Base-by-base conservation (phyloP, 2,329 filamentous ascomycete genomes). In the Hymenoscyphus linearis region DNA sequence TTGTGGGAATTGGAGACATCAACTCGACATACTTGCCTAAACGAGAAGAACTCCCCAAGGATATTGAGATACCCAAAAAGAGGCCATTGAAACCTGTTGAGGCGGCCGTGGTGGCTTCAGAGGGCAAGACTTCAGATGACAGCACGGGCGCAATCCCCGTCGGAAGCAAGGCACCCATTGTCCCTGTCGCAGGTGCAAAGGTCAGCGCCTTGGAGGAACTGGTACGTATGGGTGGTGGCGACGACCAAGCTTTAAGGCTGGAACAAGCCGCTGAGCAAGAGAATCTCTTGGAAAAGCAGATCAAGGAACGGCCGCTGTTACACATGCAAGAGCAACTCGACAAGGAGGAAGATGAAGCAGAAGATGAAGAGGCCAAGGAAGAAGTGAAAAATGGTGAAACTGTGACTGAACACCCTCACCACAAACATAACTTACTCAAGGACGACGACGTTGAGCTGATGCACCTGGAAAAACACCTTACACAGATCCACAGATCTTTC, bases 1-100 rank as follows among this genome's bases (percentile, higher is more conserved):
- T 98, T 77, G 91, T 96, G 61, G 95, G 95, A 16, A 96, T 97
- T 65, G 95, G 95, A 64, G 95, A 99, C 75, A 99, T 99, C 79
- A 99, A 99, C 78, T 96, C 93, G 13, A 96, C 91, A 72, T 99
- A 98, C 72, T 76, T 99, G 58, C 95, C 95, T 0, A 96, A 96
- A 74, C 86, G 82, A 62, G 76, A 83, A 68, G 80, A 87, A 69
- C 74, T 83, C 27, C 67, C 70, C 2, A 71, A 70, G 55, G 56
- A 66, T 54, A 55, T 59, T 16, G 64, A 65, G 10, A 47, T 63
- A 27, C 56, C 65, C 2, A 69, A 68, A 52, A 70, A 69, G 59
- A 69, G 66, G 37, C 55, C 53, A 18, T n/a, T 40, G 22, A 65
- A 54, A 34, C 12, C 56, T 61, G 54, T 9, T 22, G 18, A 59